phyloP scores from a whole-genome alignment of 2,329 filamentous ascomycete species.

The Hypoxylon sp. region DNA sequence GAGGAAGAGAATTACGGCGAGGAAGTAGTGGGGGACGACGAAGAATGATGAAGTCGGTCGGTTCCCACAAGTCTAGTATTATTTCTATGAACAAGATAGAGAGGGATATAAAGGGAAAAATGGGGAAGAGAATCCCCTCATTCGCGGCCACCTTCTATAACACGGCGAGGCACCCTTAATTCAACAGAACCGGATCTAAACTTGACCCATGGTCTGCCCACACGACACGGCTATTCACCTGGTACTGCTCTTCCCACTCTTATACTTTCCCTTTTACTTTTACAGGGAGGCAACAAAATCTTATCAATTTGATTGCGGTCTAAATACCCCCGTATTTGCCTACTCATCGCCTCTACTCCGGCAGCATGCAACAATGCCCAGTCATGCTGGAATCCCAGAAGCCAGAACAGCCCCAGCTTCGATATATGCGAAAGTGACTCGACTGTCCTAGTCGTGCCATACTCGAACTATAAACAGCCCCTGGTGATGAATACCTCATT shows the following conservation, averaged over 20 bases:
- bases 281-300: constrained; percentile 1
- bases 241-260: not conserved
- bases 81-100: not conserved
- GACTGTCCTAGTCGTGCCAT: constrained; percentile 3
- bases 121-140: not conserved
- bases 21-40: constrained; percentile 79
- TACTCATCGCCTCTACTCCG: constrained; percentile 40
- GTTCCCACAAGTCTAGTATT: not conserved
- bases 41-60: constrained; percentile 45
- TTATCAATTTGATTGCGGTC: constrained; percentile 33
- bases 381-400: constrained; percentile 19
- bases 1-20: constrained; percentile 89
- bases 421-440: constrained; percentile 26
- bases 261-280: no score
- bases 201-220: not conserved
- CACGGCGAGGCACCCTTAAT: not conserved
- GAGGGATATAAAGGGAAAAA: not conserved
- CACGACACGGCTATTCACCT: not conserved
- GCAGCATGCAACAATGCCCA: constrained; percentile 36
- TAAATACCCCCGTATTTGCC: constrained; percentile 49
- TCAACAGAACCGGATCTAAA: not conserved
- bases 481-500: not conserved
- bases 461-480: constrained; percentile 8
- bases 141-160: not conserved
- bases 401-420: constrained; percentile 29